phyloP scores from a whole-genome alignment of 495 filamentous ascomycete species.

The Tuber melanosporum region DNA sequence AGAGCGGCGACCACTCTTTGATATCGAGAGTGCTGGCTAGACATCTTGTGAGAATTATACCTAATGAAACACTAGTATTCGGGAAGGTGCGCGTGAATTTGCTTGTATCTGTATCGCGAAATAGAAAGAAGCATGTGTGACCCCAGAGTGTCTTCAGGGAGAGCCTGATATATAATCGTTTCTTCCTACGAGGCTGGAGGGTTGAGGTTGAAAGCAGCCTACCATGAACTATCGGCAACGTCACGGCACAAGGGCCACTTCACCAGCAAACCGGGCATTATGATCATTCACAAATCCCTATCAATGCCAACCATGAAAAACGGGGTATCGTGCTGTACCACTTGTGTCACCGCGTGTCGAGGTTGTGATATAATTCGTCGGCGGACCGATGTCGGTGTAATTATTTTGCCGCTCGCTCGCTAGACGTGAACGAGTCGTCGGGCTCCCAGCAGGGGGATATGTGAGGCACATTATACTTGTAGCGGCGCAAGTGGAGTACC shows the following conservation, averaged over 20 bases:
- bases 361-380: background rate
- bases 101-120: background rate
- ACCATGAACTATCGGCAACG: background rate
- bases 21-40: background rate
- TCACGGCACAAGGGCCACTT: background rate
- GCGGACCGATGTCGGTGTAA: background rate
- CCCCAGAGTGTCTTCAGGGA: background rate
- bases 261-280: background rate
- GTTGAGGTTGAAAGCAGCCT: background rate
- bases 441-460: background rate
- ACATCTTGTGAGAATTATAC: background rate
- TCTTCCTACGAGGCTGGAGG: background rate
- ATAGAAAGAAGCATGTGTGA: background rate
- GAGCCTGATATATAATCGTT: background rate
- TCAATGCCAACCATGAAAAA: background rate
- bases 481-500: background rate
- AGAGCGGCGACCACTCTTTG: slow-evolving; percentile 17
- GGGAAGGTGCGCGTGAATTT: background rate
- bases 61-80: background rate
- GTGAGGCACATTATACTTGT: background rate
- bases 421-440: background rate
- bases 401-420: background rate
- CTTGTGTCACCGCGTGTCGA: background rate
- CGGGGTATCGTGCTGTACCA: background rate
- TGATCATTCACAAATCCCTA: background rate